Evolutionary conservation across 176 grass and related monocot species (phyloP), one percentile per base, ranked within the genome.

Genomic region (Oryza nivara): DNA sequence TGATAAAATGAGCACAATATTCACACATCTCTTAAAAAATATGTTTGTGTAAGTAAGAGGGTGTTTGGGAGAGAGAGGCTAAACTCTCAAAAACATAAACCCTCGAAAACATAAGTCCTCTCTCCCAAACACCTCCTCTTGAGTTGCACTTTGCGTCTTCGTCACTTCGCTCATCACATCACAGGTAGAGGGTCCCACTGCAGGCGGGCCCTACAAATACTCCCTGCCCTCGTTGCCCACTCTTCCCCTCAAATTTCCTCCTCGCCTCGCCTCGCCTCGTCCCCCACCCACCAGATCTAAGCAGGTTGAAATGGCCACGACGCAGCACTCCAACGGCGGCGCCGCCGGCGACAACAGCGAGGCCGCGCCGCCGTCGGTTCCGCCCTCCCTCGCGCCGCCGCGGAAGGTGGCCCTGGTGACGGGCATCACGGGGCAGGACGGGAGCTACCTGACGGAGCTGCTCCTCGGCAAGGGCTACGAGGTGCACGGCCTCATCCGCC

Each of bases 381-480:
- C 89, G 2, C 89, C 76, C 0, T 9, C 85, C 6, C 85, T n/a
- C 10, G 76, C 70, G 13, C 85, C 84, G 44, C 68, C 81, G 46
- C 91, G 88, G n/a, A 98, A 92, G 91, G 93, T 98, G 74, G 96
- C 96, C 26, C 91, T 98, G 76, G 45, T 98, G 66, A 92, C 89
- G 9, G 96, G 93, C 64, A 98, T 98, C 85, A 98, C 93, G 23
- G 96, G 96, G 19, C 93, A 98, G 89, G 96, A 98, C 78, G 96
- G 96, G 20, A 95, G 93, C 77, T 98, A 96, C 88, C 88, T 98
- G 58, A 95, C 96, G 14, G 96, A 98, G 88, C 89, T 95, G 46
- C 91, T 98, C 7, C 80, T 98, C 0, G 83, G 80, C 40, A 96
- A 96, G 66, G 96, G 96, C 3, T 96, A 98, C 86, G 96, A 98